These are phyloP conservation scores for Nepenthes gracilis DNA, from an alignment of 148 eudicot species.

Conservation along the genomic window DNA sequence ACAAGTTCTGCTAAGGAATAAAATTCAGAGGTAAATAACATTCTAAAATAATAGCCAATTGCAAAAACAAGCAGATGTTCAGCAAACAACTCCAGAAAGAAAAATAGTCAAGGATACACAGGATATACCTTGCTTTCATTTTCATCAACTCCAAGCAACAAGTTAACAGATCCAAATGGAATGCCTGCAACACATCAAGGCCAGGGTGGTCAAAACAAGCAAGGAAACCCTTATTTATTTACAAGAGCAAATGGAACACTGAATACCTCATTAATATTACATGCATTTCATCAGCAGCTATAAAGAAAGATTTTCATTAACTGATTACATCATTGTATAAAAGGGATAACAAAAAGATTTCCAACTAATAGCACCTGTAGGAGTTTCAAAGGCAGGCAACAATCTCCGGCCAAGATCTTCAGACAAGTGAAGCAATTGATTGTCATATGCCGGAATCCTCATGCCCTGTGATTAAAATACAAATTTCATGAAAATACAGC, in stretches of 20 bases:
- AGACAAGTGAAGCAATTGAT: conserved; percentile 77
- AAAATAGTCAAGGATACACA: conserved; percentile 16
- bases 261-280: too few relatives aligned
- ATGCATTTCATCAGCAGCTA: too few relatives aligned
- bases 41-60: neutral
- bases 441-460: conserved; percentile 81
- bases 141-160: conserved; percentile 88
- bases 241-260: too few relatives aligned
- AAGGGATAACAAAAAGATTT: too few relatives aligned
- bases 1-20: neutral
- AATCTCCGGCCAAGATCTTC: conserved; percentile 83
- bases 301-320: too few relatives aligned
- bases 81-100: neutral
- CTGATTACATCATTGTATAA: too few relatives aligned
- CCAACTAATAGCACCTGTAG: conserved; percentile 52
- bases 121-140: conserved; percentile 85
- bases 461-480: conserved; percentile 52
- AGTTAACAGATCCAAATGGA: conserved; percentile 93
- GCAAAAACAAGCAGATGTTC: neutral
- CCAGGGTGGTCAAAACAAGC: neutral
- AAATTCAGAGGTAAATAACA: neutral
- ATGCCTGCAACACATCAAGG: conserved; percentile 54
- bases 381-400: conserved; percentile 98
- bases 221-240: neutral
- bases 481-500: neutral